A percentile compares a stretch with the other conserved stretches of the same genome.
These are phyloP conservation scores for Rutidosis leptorrhynchoides DNA, from an alignment of 129 eudicot genomes.

Conservation along the genomic window DNA sequence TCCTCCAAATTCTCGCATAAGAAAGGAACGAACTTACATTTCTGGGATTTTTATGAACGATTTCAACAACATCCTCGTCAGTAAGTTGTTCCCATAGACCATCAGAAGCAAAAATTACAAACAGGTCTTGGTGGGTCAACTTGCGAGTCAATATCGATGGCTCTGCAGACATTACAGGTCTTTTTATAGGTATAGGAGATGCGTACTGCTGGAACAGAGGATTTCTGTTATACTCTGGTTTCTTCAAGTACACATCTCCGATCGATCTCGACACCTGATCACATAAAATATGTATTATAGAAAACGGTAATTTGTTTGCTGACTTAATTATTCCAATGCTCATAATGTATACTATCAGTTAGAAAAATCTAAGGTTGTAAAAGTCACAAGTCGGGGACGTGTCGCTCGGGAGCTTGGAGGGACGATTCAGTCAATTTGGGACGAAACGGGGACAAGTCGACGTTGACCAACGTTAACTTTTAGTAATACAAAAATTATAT, in stretches of 20 bases:
- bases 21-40: constrained; percentile 28
- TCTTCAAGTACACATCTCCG: constrained; percentile 78
- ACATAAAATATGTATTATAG: neutral
- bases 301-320: neutral
- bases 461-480: too few relatives aligned
- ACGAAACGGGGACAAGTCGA: too few relatives aligned
- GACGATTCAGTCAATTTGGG: too few relatives aligned
- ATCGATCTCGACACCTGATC: constrained; percentile 83
- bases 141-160: constrained; percentile 64
- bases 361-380: too few relatives aligned
- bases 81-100: constrained; percentile 91
- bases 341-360: neutral
- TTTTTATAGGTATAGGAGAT: constrained; percentile 53
- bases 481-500: too few relatives aligned
- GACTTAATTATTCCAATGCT: neutral
- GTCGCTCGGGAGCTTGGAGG: too few relatives aligned
- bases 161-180: constrained; percentile 78
- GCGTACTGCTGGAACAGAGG: constrained; percentile 63
- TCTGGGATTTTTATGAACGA: constrained; percentile 66
- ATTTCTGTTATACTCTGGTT: constrained; percentile 66
- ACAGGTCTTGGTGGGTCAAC: constrained; percentile 54
- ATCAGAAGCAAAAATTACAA: constrained; percentile 82
- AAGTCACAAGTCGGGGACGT: too few relatives aligned
- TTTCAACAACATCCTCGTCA: constrained; percentile 72
- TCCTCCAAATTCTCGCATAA: neutral